A percentile compares a stretch with the other conserved stretches of the same genome.
phyloP scores from a whole-genome alignment of 768 basidiomycete genomes.

The Phaeolepiota aurea region DNA sequence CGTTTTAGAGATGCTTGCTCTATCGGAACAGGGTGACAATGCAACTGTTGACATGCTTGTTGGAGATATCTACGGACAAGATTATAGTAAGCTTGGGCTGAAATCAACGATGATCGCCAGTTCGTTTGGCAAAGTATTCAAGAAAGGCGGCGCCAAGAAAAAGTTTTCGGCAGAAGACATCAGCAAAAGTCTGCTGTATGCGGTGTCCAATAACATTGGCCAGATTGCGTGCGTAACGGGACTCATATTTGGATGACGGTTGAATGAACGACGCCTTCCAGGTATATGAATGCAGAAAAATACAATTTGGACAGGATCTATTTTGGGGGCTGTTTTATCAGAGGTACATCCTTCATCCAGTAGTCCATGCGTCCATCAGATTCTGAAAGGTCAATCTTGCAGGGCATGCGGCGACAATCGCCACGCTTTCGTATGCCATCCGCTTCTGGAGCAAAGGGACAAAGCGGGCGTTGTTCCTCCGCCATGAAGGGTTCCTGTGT shows the following conservation, averaged over 20 bases:
- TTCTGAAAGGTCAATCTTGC: conserved; percentile 10
- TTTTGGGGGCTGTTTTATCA: conserved; percentile 98
- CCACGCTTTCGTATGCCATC: conserved; percentile 96
- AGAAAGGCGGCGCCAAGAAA: conserved; percentile 72
- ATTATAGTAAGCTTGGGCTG: conserved; percentile 89
- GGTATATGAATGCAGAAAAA: conserved; percentile 99
- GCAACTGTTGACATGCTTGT: conserved; percentile 96
- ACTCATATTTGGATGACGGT: conserved; percentile 1
- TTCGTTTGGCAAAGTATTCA: conserved; percentile 97
- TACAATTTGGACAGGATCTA: conserved; percentile 95
- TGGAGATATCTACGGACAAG: conserved; percentile 98
- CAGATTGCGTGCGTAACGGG: conserved; percentile 87
- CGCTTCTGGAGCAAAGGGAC: conserved; percentile 99
- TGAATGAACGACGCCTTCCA: conserved; percentile 18
- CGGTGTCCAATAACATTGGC: conserved; percentile 97
- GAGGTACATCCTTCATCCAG: conserved; percentile 61
- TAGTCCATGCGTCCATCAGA: conserved; percentile 1
- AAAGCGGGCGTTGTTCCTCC: conserved; percentile 91
- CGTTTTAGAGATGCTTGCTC: conserved; percentile 81
- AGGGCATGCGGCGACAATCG: conserved; percentile 97
- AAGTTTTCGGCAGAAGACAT: conserved; percentile 89
- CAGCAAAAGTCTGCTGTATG: conserved; percentile 88
- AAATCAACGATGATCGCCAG: conserved; percentile 98
- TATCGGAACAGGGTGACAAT: conserved; percentile 94
- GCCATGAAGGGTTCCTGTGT: conserved; percentile 96